Evolutionary conservation across 148 eudicot species (phyloP).

Genomic region (Heliosperma pusillum): DNA sequence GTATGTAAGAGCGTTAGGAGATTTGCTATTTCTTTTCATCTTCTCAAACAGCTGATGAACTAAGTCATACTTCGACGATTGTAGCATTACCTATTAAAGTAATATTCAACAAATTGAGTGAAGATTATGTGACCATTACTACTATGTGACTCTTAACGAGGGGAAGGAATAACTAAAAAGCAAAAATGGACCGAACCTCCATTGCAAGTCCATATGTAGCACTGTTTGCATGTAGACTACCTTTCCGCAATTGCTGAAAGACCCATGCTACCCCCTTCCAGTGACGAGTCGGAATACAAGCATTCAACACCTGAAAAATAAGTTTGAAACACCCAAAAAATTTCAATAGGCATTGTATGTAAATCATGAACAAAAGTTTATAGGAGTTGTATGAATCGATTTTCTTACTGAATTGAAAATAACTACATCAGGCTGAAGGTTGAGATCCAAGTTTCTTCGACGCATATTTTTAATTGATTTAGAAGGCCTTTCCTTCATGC

Average conservation of each 20-base stretch:
- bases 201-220: constrained; percentile 98
- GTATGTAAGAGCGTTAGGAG: constrained; percentile 79
- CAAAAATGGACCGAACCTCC: constrained; percentile 54
- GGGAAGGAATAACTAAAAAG: not conserved
- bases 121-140: not conserved
- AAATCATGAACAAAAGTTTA: constrained; percentile 6
- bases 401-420: constrained; percentile 83
- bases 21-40: constrained; percentile 71
- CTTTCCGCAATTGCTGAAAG: constrained; percentile 71
- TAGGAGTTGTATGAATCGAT: not conserved
- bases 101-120: constrained; percentile 1
- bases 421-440: constrained; percentile 80
- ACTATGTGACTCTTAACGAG: not conserved
- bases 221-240: constrained; percentile 61
- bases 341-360: not conserved
- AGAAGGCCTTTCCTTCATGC: constrained; percentile 70
- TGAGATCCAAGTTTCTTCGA: constrained; percentile 71
- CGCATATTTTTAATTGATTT: constrained; percentile 53
- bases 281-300: constrained; percentile 69
- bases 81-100: constrained; percentile 74
- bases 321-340: not conserved
- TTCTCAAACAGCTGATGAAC: constrained; percentile 71
- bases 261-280: constrained; percentile 99
- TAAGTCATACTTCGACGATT: constrained; percentile 66
- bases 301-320: constrained; percentile 66